phyloP scores from a whole-genome alignment of 257 asterid species.

The Vinca minor region DNA sequence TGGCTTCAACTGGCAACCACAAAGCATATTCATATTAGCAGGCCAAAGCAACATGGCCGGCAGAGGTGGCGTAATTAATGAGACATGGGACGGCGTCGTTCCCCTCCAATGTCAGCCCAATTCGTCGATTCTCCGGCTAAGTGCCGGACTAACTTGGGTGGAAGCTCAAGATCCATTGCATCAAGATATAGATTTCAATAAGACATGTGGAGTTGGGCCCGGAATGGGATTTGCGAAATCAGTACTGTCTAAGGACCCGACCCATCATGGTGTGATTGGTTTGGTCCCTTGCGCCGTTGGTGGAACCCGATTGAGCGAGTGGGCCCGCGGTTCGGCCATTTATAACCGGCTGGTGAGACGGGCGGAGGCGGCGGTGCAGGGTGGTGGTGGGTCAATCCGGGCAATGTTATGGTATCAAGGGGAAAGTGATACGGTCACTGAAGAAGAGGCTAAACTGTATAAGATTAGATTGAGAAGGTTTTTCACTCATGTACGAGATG shows the following conservation, averaged over 20 bases:
- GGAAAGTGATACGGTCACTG: slow-evolving; percentile 29
- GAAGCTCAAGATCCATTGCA: slow-evolving; percentile 79
- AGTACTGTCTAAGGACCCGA: slow-evolving; percentile 23
- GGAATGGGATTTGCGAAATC: slow-evolving; percentile 64
- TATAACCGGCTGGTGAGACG: slow-evolving; percentile 25
- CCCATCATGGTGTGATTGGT: slow-evolving; percentile 51
- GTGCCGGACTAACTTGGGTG: slow-evolving; percentile 35
- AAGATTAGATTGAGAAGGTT: slow-evolving; percentile 23
- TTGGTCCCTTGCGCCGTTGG: slow-evolving; percentile 42
- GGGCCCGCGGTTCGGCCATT: slow-evolving; percentile 23
- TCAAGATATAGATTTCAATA: slow-evolving; percentile 44
- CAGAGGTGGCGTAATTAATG: slow-evolving; percentile 56
- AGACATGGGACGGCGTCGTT: slow-evolving; percentile 55
- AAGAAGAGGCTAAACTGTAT: slow-evolving; percentile 26
- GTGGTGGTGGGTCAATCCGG: slow-evolving; percentile 24
- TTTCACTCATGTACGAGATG: slow-evolving; percentile 19
- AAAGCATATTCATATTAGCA: slow-evolving; percentile 59
- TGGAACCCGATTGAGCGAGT: slow-evolving; percentile 26
- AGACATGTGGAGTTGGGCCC: slow-evolving; percentile 74
- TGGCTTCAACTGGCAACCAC: slow-evolving; percentile 6
- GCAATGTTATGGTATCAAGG: slow-evolving; percentile 40
- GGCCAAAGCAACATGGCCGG: slow-evolving; percentile 96
- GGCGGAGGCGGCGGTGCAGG: slow-evolving; percentile 23
- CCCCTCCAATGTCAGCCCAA: slow-evolving; percentile 40
- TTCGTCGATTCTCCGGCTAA: slow-evolving; percentile 39